Base-by-base conservation (phyloP, 305 asterid genomes). In the Ajuga reptans region DNA sequence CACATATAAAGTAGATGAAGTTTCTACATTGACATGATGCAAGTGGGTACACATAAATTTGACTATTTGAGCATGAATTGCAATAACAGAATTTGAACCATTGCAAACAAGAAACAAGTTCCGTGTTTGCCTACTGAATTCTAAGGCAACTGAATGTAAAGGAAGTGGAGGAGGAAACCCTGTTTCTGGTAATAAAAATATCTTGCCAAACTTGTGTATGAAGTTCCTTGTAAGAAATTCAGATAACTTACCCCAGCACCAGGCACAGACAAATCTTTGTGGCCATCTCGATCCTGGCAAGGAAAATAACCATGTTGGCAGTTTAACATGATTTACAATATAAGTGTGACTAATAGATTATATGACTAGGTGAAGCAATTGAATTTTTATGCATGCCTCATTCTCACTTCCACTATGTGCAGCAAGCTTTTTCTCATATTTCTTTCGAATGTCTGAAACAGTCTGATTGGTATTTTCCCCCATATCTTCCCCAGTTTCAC, bases 361-460 rank as follows among this genome's bases (percentile, higher is more conserved):
- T 36, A 67, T 63, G 18, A 75, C 61, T 57, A 66, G 66, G 52
- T 70, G 50, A 68, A 69, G 58, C 76, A 72, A 71, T 58, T 29
- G 43, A 51, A 58, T 72, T 60, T 60, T 52, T 77, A 74, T 64
- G 77, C 86, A 64, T 84, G 80, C 97, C 90, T 86, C 97, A 66
- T 80, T 79, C 77, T 82, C 91, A 83, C 73, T 86, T 78, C 82
- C 95, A 64, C 81, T 78, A 80, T 86, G 90, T 60, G 86, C 92
- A 81, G 91, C 91, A 74, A 93, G 91, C 82, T 84, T 93, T 74
- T 89, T 93, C 85, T 93, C 97, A 82, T 93, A 93, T 72, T 93
- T 93, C 82, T 91, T 93, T 71, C 97, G 85, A 74, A 93, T 93
- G 75, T 91, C 97, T 60, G 87, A 81, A 68, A 93, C 90, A 66